Base-by-base conservation (phyloP, 75 land plant genomes). In the Cryptomeria japonica region DNA sequence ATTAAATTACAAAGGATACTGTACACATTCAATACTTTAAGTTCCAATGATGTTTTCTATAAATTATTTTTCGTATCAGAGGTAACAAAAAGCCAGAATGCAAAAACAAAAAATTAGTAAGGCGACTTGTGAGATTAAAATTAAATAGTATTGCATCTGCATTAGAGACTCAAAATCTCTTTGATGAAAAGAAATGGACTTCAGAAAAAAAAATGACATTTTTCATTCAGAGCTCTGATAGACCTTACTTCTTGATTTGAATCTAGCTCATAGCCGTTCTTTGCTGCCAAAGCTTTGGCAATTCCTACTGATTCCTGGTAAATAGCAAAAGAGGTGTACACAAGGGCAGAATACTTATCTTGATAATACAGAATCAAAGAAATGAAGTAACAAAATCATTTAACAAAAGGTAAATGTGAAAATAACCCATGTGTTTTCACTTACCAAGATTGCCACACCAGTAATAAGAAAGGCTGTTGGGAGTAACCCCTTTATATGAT, bases 251-350 rank as follows among this genome's bases (percentile, higher is more conserved):
- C 99, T 92, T 94, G 99, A 88, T 97, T 98, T 79, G 99, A 96
- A 86, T 97, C 97, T 82, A 98, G 85, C 88, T 98, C 99, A 90
- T 98, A 98, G 56, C 97, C 99, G 89, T 98, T 94, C 77, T 97
- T 98, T 18, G 99, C 98, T 49, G 99, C 99, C 88, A 98, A 90
- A 58, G 99, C 96, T 91, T 97, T 98, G 64, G 99, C 99, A 91
- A 98, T 97, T 46, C 97, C 99, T 51, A 98, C 99, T 44, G 99
- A 98, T 90, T 98, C 99, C 99, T 98, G 88, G 0, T 87, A 76
- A 28, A 7, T 4, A 75, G 31, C 13, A 12, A n/a, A 73, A 44
- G 53, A 87, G 25, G 75, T 58, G 31, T 46, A 16, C 37, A 55
- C 6, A n/a, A 88, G 46, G 64, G n/a, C 47, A 37, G 42, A 86